A percentile compares a stretch with the other conserved stretches of the same genome.
These are phyloP conservation scores for Skeletonema menzelii DNA, from an alignment of 108 stramenopile genomes.

Conservation along the genomic window DNA sequence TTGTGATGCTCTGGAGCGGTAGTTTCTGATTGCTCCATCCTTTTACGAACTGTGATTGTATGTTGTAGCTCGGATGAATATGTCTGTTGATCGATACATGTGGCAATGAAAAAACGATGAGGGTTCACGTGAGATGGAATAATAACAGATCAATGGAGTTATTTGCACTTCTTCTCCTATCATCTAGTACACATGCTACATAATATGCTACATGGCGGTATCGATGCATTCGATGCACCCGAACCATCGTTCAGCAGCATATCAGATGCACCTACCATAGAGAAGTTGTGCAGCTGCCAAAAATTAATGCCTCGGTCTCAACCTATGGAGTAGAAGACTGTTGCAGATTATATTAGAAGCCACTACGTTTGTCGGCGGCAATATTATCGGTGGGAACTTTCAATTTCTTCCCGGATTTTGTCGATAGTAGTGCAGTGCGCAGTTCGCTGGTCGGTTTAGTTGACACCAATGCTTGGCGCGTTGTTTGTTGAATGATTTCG, in stretches of 20 bases:
- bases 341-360: background rate
- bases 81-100: background rate
- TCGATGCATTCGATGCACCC: background rate
- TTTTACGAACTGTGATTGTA: background rate
- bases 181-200: background rate
- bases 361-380: background rate
- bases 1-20: background rate
- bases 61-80: background rate
- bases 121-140: background rate
- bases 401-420: background rate
- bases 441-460: background rate
- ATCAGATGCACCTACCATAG: background rate
- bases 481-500: background rate
- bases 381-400: background rate
- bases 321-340: background rate
- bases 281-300: background rate
- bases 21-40: background rate
- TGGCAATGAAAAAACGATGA: background rate
- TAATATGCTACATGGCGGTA: background rate
- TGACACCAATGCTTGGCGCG: conserved; percentile 4
- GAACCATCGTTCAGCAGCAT: background rate
- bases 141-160: background rate
- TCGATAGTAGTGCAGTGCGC: background rate
- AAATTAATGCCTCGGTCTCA: background rate
- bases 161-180: too few species aligned